A percentile compares a stretch with the other conserved stretches of the same genome.
Conservation (phyloP, 495 filamentous ascomycete genomes). For the Xylaria castorea region DNA sequence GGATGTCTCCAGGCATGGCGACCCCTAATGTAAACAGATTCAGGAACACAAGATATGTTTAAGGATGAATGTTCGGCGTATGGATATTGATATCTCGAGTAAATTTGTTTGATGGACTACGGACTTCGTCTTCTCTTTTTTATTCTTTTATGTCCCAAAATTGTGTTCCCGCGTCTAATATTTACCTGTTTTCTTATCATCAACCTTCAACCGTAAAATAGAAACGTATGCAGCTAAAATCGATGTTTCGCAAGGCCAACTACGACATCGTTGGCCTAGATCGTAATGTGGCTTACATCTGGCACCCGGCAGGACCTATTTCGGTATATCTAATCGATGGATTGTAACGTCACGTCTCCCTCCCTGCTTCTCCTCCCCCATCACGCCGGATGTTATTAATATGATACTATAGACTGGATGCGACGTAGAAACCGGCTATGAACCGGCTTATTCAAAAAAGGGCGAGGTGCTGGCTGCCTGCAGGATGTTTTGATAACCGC, state of each 20-base stretch:
- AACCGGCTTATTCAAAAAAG: neutral
- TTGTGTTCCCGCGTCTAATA: neutral
- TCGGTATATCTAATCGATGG: neutral
- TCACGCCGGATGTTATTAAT: neutral
- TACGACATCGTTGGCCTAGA: neutral
- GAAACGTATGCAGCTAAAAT: neutral
- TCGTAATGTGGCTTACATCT: neutral
- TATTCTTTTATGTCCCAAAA: neutral
- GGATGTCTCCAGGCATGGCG: conserved; percentile 32
- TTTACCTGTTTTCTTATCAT: neutral
- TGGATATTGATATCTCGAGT: neutral
- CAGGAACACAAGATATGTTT: neutral
- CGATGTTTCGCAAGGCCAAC: neutral
- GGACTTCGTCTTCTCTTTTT: neutral
- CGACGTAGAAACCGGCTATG: neutral
- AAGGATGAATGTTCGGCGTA: neutral
- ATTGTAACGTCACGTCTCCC: neutral
- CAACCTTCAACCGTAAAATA: neutral
- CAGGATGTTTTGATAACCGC: neutral
- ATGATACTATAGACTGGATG: neutral
- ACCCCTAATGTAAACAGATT: conserved; percentile 4
- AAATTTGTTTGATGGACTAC: neutral
- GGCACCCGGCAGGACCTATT: neutral
- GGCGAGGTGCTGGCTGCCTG: neutral
- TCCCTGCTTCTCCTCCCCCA: neutral